Evolutionary conservation across 331 rosid species (phyloP).

Genomic region (Arachis monticola): DNA sequence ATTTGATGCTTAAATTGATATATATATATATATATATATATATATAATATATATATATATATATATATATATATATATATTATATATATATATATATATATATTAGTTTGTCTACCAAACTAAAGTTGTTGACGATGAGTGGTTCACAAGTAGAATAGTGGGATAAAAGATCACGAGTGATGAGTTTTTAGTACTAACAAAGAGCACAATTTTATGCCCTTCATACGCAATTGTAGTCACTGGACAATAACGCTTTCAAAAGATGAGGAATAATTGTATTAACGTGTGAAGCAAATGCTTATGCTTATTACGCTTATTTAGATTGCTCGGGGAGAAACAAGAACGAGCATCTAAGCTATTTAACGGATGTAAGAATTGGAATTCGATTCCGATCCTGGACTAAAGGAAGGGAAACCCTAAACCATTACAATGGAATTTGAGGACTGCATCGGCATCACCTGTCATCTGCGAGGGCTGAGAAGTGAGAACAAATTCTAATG

Average conservation of each 20-base stretch:
- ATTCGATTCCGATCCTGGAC: slow-evolving; percentile 32
- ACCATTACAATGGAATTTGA: not conserved
- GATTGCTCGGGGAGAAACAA: too few relatives aligned
- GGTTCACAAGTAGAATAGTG: not conserved
- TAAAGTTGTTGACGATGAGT: not conserved
- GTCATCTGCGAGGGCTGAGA: not conserved
- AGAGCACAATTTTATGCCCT: not conserved
- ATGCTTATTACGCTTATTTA: too few relatives aligned
- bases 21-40: not conserved
- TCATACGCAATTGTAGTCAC: not conserved
- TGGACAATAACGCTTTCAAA: not conserved
- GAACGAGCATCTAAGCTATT: not conserved
- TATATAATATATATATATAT: too few relatives aligned
- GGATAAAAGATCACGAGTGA: not conserved
- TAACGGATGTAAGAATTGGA: slow-evolving; percentile 19
- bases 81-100: too few relatives aligned
- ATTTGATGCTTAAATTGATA: slow-evolving; percentile 14
- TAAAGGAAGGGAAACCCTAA: not conserved
- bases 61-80: too few relatives aligned
- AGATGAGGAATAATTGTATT: not conserved
- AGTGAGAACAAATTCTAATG: slow-evolving; percentile 32
- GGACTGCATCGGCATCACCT: not conserved
- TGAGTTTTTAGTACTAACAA: not conserved
- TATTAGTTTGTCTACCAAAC: not conserved
- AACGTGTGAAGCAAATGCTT: too few relatives aligned